Percentiles rank a stretch among this genome's conserved stretches.
Evolutionary conservation across 164 flowering plant genomes (phyloP).

Genomic region (Houttuynia cordata): DNA sequence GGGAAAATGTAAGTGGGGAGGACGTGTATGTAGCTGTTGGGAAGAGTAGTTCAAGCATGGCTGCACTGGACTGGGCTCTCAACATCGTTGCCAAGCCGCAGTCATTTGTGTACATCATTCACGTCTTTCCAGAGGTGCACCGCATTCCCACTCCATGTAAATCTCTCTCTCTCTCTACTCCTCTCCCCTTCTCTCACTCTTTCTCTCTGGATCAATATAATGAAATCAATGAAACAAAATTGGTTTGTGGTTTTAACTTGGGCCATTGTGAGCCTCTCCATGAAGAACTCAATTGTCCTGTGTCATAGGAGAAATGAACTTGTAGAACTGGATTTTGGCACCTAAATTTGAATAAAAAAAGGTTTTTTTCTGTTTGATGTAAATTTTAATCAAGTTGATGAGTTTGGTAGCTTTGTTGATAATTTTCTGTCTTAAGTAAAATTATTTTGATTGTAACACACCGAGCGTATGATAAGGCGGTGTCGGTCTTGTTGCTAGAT

Average conservation of each 20-base stretch:
- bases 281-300: background rate
- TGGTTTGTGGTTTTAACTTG: background rate
- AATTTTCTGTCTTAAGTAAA: background rate
- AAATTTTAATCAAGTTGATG: background rate
- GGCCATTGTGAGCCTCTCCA: background rate
- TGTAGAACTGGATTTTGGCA: background rate
- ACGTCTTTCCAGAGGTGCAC: constrained; percentile 18
- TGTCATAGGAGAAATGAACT: background rate
- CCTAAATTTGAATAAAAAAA: no score
- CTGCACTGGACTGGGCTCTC: constrained; percentile 17
- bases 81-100: constrained; percentile 6
- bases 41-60: constrained; percentile 16
- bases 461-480: no score
- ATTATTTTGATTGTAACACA: no score
- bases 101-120: constrained; percentile 14
- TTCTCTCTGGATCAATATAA: no score
- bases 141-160: constrained; percentile 17
- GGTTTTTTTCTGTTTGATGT: no score
- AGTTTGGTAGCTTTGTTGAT: background rate
- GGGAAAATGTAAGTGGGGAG: constrained; percentile 1
- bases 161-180: constrained; percentile 3
- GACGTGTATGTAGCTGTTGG: constrained; percentile 15
- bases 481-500: no score
- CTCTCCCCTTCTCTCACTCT: no score
- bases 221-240: background rate